Evolutionary conservation across 805 yeast species (phyloP), one percentile per base, ranked within the genome.

Genomic region (Jamesozyma piceae): DNA sequence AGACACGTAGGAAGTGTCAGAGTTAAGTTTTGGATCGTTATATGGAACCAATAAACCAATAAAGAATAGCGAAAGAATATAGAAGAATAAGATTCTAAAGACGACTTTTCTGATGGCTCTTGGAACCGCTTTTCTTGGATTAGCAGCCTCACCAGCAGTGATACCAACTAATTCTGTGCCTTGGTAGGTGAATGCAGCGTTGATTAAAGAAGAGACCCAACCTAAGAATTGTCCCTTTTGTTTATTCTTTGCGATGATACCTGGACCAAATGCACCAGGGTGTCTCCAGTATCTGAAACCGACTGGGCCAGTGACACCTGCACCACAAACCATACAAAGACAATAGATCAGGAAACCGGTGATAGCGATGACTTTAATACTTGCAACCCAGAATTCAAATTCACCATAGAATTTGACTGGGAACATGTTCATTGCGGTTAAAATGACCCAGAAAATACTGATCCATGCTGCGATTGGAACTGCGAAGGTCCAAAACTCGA

Each of bases 261-360:
- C 86, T 38, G 75, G 77, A 37, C 85, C 83, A 78, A 82, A 78
- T 10, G 86, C 74, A 49, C 87, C 87, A 13, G 88, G 87, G 55
- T 82, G 60, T 64, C 85, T 74, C 90, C 89, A 82, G 62, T 82
- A 82, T 59, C 86, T 72, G 71, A 82, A 82, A 13, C 89, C 89
- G 32, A 82, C 73, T 8, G 87, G 82, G 17, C 87, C 87, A 1
- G 74, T 69, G 22, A 55, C 53, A 53, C 84, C 83, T 13, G 81
- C 87, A 64, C 87, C 88, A 61, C 84, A 78, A 20, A 80, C 86
- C 79, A 81, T 80, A 60, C 76, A 71, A 42, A 81, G 63, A 27
- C 79, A 77, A 54, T 80, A 80, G 33, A 82, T 60, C 43, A 81
- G 58, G 71, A 81, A 81, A n/a, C 87, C 89, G 13, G 77, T 60